Base-by-base conservation (phyloP, 192 early-diverging fungal species). In the Backusella sp. region DNA sequence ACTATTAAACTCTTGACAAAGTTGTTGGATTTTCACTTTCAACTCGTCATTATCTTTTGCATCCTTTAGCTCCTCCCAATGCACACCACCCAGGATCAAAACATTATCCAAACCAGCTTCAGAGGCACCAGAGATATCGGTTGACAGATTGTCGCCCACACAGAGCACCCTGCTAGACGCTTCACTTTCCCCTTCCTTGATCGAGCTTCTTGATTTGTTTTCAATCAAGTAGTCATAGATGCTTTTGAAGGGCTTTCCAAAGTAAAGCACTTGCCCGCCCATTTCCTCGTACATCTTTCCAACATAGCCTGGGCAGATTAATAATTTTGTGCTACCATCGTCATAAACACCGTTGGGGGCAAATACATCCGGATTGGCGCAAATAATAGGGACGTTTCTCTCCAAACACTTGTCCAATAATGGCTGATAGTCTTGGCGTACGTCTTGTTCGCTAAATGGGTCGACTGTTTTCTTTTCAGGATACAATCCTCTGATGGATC, bases 311-410 rank as follows among this genome's bases (percentile, higher is more conserved):
- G 72, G 70, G 32, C 80, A 77, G 9, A 74, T 30, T 1, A 77
- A 23, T 19, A 77, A 68, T 11, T 34, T 70, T 17, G 69, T 41
- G 8, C 37, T 65, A 11, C 73, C 77, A 34, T 79, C 67, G 62
- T 68, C 67, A 70, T 78, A 11, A 6, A 68, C 19, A 19, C 76
- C 80, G 65, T 81, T 66, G 14, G 80, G 80, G 4, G 80, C 75
- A 30, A 66, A 71, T 32, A 81, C 76, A 26, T 81, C 80, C 12
- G 80, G 80, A 35, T 81, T 81, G 6, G 76, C 76, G 41, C 80
- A 81, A 3, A 81, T 49, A 21, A 81, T 53, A 23, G 80, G 80
- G 7, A 81, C 7, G 2, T 70, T 21, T n/a, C 44, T 35, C 6
- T 26, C 11, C 28, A 56, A 26, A 42, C 76, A 74, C 3, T 15